Percentiles rank a stretch among this genome's conserved stretches.
Conservation (phyloP, 306 rosid species). For the Cicer arietinum region DNA sequence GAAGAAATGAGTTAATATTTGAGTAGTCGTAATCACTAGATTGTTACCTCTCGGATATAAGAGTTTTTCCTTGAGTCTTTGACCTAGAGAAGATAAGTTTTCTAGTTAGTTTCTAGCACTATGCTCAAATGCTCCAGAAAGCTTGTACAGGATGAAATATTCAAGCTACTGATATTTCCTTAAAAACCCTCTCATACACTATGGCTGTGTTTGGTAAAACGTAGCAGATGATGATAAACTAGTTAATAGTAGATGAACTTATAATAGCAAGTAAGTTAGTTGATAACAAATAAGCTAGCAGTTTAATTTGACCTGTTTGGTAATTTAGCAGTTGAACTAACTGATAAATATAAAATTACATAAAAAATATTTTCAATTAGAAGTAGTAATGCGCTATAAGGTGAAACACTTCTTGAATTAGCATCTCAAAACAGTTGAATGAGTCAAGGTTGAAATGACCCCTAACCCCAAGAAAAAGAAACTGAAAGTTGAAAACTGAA, state of each 20-base stretch:
- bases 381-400: no score
- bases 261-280: no score
- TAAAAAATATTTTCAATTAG: no score
- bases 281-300: no score
- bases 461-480: neutral
- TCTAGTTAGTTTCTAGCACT: slow-evolving; percentile 39
- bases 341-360: no score
- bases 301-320: no score
- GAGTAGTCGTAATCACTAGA: slow-evolving; percentile 21
- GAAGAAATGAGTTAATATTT: slow-evolving; percentile 30
- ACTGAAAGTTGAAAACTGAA: slow-evolving; percentile 19
- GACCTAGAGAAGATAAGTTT: slow-evolving; percentile 56
- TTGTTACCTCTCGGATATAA: slow-evolving; percentile 72
- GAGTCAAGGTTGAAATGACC: no score
- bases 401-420: no score
- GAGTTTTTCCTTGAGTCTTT: slow-evolving; percentile 50
- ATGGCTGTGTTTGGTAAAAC: neutral
- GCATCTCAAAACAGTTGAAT: no score
- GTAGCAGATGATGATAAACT: no score
- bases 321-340: no score
- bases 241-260: no score
- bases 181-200: slow-evolving; percentile 3
- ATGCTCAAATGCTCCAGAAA: slow-evolving; percentile 21
- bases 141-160: slow-evolving; percentile 17
- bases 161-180: neutral